These are phyloP conservation scores for Sphenostylis stenocarpa DNA, from an alignment of 306 rosid genomes.

Conservation along the genomic window DNA sequence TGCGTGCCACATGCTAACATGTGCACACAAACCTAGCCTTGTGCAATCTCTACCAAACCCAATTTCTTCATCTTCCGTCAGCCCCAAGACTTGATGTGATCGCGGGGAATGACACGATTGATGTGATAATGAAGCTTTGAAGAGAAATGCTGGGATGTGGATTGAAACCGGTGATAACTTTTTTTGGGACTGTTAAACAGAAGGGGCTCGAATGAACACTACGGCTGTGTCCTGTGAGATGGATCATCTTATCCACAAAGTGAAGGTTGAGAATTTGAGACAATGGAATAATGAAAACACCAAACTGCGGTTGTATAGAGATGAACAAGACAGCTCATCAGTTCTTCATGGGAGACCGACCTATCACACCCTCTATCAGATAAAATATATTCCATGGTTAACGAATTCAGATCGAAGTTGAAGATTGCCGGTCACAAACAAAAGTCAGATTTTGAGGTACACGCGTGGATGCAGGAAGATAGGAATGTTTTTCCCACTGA, in stretches of 20 bases:
- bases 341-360: neutral
- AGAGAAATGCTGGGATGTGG: neutral
- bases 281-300: neutral
- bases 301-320: neutral
- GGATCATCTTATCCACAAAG: constrained; percentile 4
- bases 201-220: neutral
- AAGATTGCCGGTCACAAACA: constrained; percentile 20
- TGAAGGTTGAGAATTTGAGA: neutral
- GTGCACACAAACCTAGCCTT: constrained; percentile 37
- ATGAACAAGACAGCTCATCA: no score
- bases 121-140: no score
- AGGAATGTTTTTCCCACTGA: constrained; percentile 16
- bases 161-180: neutral
- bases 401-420: neutral
- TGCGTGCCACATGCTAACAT: constrained; percentile 30
- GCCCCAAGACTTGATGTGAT: neutral
- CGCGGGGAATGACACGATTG: neutral
- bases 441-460: no score
- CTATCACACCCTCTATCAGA: neutral
- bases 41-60: constrained; percentile 44
- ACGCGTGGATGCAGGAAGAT: neutral
- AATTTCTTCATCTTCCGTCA: constrained; percentile 25
- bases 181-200: neutral
- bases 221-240: neutral
- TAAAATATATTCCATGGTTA: neutral